Evolutionary conservation across 1,284 basidiomycete genomes (phyloP), one percentile per base, ranked within the genome.

Genomic region (Marasmius oreades): DNA sequence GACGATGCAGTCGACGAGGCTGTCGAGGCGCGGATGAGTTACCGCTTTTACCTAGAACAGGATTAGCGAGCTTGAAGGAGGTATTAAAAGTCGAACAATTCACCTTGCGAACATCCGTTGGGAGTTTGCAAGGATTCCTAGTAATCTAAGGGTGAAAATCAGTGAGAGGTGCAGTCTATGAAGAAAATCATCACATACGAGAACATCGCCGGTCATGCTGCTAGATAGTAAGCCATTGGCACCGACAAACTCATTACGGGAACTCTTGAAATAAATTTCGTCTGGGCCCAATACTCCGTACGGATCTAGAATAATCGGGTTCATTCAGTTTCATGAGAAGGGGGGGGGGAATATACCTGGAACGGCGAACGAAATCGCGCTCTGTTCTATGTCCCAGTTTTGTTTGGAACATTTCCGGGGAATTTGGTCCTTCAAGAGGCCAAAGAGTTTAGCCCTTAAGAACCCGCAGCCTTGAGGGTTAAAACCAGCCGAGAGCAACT

Each of bases 111-210:
- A 75, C 67, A 59, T 80, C 78, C 1, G 70, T 73, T 1, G 76
- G 74, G 0, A 78, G 64, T 56, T 79, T 79, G 63, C 77, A 78
- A 1, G 78, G 78, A 61, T 75, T 74, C 8, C 77, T 65, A 7
- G 74, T 77, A 11, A 77, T 70, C 77, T 56, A 52, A 4, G 10
- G n/a, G 39, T 55, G 23, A 18, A 43, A 37, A 26, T 7, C 26
- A n/a, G 34, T 36, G 16, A 18, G 20, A 48, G 11, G 50, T 16
- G 33, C 26, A 3, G 39, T 16, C 23, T 22, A 31, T 12, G 7
- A 1, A 47, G 28, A 16, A 4, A 28, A 24, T 5, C 16, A n/a
- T 34, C 26, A 64, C 72, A 43, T 53, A 77, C 76, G 59, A 78
- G 59, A 6, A 77, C 73, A 53, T 72, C 69, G 1, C 77, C 76